Evolutionary conservation across 169 alveolate genomes (phyloP).

Genomic region (Cystoisospora suis): DNA sequence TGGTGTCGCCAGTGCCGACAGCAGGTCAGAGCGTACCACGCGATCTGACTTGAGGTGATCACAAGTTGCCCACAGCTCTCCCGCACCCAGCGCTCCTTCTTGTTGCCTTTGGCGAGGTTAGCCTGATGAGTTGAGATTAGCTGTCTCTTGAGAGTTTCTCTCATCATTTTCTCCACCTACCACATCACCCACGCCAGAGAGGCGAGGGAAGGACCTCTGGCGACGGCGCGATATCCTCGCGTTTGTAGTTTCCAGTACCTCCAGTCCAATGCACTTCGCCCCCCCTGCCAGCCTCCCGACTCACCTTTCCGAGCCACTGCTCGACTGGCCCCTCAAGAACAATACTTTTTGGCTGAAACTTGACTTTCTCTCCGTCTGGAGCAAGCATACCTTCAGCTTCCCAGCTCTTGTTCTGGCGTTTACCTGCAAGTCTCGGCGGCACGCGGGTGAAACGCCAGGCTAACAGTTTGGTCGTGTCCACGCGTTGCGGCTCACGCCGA

Average conservation of each 20-base stretch:
- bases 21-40: too few species aligned
- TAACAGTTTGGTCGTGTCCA: neutral
- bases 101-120: conserved; percentile 75
- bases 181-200: too few species aligned
- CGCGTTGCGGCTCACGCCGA: neutral
- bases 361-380: conserved; percentile 88
- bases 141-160: conserved; percentile 74
- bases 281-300: too few species aligned
- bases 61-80: conserved; percentile 84
- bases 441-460: too few species aligned
- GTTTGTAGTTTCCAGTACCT: too few species aligned
- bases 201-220: too few species aligned
- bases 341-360: conserved; percentile 60
- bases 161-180: conserved; percentile 74
- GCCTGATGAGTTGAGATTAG: conserved; percentile 72
- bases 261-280: too few species aligned
- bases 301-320: conserved; percentile 72
- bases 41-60: conserved; percentile 89
- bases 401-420: conserved; percentile 64
- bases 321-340: conserved; percentile 73
- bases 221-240: too few species aligned
- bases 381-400: conserved; percentile 82
- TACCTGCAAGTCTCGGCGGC: too few species aligned
- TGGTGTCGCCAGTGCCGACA: too few species aligned
- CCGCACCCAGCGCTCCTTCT: conserved; percentile 83